phyloP scores from a whole-genome alignment of 2,329 filamentous ascomycete genomes.

The Scytalidium lignicola region DNA sequence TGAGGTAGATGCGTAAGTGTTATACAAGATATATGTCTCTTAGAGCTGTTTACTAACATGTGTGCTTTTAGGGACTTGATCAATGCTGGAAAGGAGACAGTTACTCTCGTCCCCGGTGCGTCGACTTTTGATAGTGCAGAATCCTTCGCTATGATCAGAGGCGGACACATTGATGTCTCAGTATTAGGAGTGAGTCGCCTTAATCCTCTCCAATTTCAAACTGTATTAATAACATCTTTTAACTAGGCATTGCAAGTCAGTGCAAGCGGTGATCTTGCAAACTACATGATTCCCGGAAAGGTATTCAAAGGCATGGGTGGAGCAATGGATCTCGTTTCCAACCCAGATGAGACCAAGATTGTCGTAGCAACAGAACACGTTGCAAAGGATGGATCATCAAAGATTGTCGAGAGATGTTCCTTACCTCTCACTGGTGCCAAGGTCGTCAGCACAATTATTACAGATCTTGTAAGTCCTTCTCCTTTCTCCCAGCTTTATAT shows the following conservation, averaged over 20 bases:
- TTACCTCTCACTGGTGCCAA: slow-evolving; percentile 61
- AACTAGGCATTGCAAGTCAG: slow-evolving; percentile 66
- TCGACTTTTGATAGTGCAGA: slow-evolving; percentile 75
- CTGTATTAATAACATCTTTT: slow-evolving; percentile 1
- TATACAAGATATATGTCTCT: neutral
- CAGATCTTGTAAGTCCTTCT: slow-evolving; percentile 38
- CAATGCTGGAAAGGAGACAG: slow-evolving; percentile 85
- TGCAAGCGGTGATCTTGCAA: slow-evolving; percentile 73
- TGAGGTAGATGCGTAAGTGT: slow-evolving; percentile 57
- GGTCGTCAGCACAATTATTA: slow-evolving; percentile 69
- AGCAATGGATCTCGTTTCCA: slow-evolving; percentile 68
- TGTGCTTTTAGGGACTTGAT: slow-evolving; percentile 55
- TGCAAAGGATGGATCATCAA: slow-evolving; percentile 62
- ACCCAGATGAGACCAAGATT: slow-evolving; percentile 67
- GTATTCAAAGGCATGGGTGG: slow-evolving; percentile 85
- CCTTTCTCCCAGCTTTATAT: neutral
- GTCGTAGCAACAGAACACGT: slow-evolving; percentile 67
- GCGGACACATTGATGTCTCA: slow-evolving; percentile 77
- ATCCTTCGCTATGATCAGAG: slow-evolving; percentile 83
- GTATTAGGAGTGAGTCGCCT: slow-evolving; percentile 58
- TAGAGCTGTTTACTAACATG: neutral
- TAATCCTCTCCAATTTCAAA: neutral
- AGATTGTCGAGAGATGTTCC: slow-evolving; percentile 59
- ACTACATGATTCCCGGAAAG: slow-evolving; percentile 88
- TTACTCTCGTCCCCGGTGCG: slow-evolving; percentile 72